Percentiles rank a stretch among this genome's conserved stretches.
Conservation (phyloP, 2,329 filamentous ascomycete genomes). For the Magnaporthiopsis rhizophila region DNA sequence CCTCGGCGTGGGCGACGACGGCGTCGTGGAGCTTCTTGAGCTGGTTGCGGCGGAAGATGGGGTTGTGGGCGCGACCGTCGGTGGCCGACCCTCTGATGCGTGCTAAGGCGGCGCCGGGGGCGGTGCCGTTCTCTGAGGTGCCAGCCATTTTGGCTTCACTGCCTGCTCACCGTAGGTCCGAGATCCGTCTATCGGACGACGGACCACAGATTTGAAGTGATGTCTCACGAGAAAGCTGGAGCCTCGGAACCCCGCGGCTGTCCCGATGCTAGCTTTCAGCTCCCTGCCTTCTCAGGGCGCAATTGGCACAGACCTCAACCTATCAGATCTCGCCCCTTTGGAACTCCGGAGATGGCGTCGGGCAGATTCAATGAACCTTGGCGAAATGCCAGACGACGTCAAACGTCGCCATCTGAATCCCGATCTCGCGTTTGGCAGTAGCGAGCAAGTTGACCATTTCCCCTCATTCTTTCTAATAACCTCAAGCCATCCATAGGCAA, state of each 20-base stretch:
- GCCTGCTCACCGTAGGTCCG: background rate
- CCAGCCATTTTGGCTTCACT: background rate
- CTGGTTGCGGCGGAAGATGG: constrained; percentile 29
- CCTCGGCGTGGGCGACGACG: constrained; percentile 19
- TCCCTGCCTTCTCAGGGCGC: too few relatives aligned
- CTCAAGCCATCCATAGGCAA: background rate
- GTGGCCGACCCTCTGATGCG: constrained; percentile 24
- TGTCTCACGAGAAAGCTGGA: too few relatives aligned
- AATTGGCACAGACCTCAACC: too few relatives aligned
- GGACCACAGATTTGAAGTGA: background rate
- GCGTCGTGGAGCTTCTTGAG: constrained; percentile 28
- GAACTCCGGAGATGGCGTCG: too few relatives aligned
- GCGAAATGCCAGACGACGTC: too few relatives aligned
- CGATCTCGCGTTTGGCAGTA: too few relatives aligned
- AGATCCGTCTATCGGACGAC: background rate
- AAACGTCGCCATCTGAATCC: too few relatives aligned
- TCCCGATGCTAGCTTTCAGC: too few relatives aligned
- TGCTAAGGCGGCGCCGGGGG: constrained; percentile 18
- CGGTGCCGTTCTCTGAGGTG: constrained; percentile 5
- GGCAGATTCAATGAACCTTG: too few relatives aligned
- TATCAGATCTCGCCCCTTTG: too few relatives aligned
- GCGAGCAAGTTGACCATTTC: too few relatives aligned
- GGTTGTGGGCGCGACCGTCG: constrained; percentile 30
- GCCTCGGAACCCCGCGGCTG: too few relatives aligned
- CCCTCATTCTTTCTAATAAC: background rate